These are phyloP conservation scores for Chalciporus sphaerocephalus DNA, from an alignment of 768 basidiomycete species.

Conservation along the genomic window DNA sequence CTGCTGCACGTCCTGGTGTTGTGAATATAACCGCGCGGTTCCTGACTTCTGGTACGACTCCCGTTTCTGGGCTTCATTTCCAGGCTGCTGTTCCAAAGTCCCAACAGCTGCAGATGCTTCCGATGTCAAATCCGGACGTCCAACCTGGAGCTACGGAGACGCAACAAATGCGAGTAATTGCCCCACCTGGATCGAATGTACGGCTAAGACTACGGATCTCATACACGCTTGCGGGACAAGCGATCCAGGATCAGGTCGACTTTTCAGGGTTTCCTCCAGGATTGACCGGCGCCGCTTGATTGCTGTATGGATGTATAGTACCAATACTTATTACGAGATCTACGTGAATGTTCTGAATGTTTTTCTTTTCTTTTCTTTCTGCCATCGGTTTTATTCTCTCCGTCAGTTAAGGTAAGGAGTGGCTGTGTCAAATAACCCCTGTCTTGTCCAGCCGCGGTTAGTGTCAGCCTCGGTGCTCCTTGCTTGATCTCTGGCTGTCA, in stretches of 20 bases:
- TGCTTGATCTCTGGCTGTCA: background rate
- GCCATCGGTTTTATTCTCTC: too few relatives aligned
- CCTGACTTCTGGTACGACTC: conserved; percentile 53
- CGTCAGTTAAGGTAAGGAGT: too few relatives aligned
- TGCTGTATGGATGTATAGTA: conserved; percentile 11
- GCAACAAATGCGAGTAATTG: conserved; percentile 91
- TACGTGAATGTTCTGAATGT: conserved; percentile 12
- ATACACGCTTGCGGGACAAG: conserved; percentile 64
- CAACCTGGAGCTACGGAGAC: conserved; percentile 79
- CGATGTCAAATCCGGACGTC: conserved; percentile 87
- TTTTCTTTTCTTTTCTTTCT: background rate
- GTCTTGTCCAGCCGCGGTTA: conserved; percentile 19
- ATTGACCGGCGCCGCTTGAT: conserved; percentile 47
- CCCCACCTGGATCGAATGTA: conserved; percentile 81
- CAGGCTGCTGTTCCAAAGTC: conserved; percentile 99
- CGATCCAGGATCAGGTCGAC: conserved; percentile 88
- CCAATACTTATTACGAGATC: conserved; percentile 16
- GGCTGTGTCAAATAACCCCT: conserved; percentile 15
- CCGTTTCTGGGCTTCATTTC: conserved; percentile 73
- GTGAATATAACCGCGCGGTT: conserved; percentile 90
- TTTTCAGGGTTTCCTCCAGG: conserved; percentile 85
- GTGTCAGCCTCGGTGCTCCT: conserved; percentile 18
- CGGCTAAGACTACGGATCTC: conserved; percentile 83
- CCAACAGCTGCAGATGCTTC: conserved; percentile 95
- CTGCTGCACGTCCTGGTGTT: conserved; percentile 75